phyloP scores from a whole-genome alignment of 805 yeast genomes.

The Saturnispora bothae region DNA sequence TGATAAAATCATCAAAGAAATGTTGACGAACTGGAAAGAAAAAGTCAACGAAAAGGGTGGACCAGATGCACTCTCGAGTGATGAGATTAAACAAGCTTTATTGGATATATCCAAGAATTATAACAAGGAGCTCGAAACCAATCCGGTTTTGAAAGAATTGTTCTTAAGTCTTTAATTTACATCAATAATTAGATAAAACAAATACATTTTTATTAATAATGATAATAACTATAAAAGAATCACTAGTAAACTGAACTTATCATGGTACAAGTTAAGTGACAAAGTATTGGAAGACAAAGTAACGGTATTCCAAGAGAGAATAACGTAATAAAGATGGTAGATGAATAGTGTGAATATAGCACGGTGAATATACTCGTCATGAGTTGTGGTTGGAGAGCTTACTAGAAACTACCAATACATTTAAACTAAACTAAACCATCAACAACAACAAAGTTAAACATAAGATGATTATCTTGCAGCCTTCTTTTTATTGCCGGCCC shows the following conservation, averaged over 20 bases:
- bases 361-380: too few relatives aligned
- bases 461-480: conserved; percentile 1
- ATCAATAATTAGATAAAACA: not conserved
- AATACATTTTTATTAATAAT: not conserved
- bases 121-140: conserved; percentile 11
- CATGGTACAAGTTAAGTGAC: not conserved
- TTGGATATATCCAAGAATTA: conserved; percentile 26
- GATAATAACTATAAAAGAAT: not conserved
- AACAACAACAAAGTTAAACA: too few relatives aligned
- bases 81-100: conserved; percentile 32
- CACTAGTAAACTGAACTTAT: too few relatives aligned
- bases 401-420: too few relatives aligned
- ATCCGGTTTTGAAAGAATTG: conserved; percentile 18
- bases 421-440: too few relatives aligned
- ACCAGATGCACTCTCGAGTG: conserved; percentile 33
- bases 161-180: conserved; percentile 1
- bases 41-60: conserved; percentile 34
- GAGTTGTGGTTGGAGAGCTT: too few relatives aligned
- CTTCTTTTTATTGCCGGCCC: conserved; percentile 5
- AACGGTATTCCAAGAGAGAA: too few relatives aligned
- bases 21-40: conserved; percentile 46
- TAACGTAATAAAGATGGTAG: too few relatives aligned
- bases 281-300: not conserved
- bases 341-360: too few relatives aligned
- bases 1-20: conserved; percentile 35